phyloP scores from a whole-genome alignment of 177 flowering plant species.

The Vitis hybrid region DNA sequence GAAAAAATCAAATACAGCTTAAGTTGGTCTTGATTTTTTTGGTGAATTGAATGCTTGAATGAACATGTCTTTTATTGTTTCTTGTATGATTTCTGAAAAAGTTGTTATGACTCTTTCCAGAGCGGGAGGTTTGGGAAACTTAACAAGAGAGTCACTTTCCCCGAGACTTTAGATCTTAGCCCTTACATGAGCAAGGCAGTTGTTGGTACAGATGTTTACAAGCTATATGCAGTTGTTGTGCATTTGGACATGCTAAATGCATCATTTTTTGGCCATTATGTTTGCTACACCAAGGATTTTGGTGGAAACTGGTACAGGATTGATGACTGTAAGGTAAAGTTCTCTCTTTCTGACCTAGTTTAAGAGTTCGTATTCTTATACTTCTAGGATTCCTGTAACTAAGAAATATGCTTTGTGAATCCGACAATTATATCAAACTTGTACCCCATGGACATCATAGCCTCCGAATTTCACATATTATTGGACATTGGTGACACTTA shows the following conservation, averaged over 20 bases:
- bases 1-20: too few relatives aligned
- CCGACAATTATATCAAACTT: not conserved
- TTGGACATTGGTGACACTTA: not conserved
- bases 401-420: not conserved
- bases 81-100: constrained; percentile 4
- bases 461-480: not conserved
- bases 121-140: constrained; percentile 97
- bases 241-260: constrained; percentile 99
- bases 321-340: constrained; percentile 85
- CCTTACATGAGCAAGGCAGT: constrained; percentile 81
- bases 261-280: constrained; percentile 92
- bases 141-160: constrained; percentile 88
- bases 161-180: constrained; percentile 76
- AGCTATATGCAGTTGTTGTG: constrained; percentile 88
- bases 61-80: not conserved
- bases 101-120: constrained; percentile 37
- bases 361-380: not conserved
- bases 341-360: constrained; percentile 6
- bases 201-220: constrained; percentile 63
- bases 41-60: too few relatives aligned
- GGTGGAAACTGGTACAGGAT: constrained; percentile 81
- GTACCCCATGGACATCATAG: not conserved
- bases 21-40: too few relatives aligned
- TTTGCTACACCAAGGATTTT: constrained; percentile 84
- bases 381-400: not conserved